Conservation (phyloP, 805 yeast genomes). For the Huiozyma sinensis region DNA sequence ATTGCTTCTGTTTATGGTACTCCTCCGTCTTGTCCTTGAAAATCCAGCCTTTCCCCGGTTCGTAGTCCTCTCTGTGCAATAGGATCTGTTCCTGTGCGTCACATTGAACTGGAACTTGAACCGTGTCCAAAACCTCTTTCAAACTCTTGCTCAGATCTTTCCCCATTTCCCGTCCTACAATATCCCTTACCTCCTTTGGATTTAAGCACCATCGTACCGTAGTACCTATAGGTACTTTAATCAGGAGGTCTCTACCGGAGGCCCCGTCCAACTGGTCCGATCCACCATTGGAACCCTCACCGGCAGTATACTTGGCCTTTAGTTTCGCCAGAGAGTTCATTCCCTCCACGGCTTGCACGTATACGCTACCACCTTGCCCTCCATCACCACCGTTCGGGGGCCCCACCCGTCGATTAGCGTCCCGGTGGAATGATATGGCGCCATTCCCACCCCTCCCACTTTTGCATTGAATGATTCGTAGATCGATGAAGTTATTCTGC, state of each 20-base stretch:
- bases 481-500: slow-evolving; percentile 40
- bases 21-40: slow-evolving; percentile 71
- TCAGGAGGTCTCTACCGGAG: slow-evolving; percentile 64
- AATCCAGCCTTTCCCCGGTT: slow-evolving; percentile 73
- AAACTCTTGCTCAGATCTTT: slow-evolving; percentile 7
- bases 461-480: slow-evolving; percentile 50
- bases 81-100: slow-evolving; percentile 36
- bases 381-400: slow-evolving; percentile 99
- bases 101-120: slow-evolving; percentile 25
- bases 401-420: slow-evolving; percentile 73
- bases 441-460: slow-evolving; percentile 92
- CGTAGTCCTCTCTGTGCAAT: slow-evolving; percentile 45
- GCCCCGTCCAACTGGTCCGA: slow-evolving; percentile 79
- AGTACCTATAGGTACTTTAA: slow-evolving; percentile 90
- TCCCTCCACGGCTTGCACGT: slow-evolving; percentile 69
- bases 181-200: slow-evolving; percentile 38
- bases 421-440: slow-evolving; percentile 72
- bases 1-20: slow-evolving; percentile 54
- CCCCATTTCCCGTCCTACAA: slow-evolving; percentile 3
- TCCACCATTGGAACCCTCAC: slow-evolving; percentile 61
- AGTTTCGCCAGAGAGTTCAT: slow-evolving; percentile 62
- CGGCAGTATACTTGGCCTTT: slow-evolving; percentile 58
- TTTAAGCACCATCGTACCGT: slow-evolving; percentile 76
- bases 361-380: slow-evolving; percentile 83
- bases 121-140: slow-evolving; percentile 15